Conservation (phyloP, 225 moss, liverwort and hornwort genomes). For the Pseudisothecium myosuroides region DNA sequence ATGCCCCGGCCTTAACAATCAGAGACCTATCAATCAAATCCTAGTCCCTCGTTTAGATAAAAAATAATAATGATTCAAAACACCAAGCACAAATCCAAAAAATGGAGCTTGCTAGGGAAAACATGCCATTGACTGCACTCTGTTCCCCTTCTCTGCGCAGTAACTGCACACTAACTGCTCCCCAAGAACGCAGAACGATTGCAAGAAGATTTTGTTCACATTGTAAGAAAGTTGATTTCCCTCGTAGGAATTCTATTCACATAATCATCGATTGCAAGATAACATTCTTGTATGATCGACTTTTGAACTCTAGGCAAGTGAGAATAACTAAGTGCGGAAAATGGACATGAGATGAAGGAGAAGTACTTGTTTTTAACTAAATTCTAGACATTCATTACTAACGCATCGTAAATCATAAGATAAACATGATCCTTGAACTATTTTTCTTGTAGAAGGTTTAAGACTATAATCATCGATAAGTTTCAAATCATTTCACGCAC, state of each 20-base stretch:
- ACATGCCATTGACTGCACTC: background rate
- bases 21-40: slow-evolving; percentile 41
- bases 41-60: background rate
- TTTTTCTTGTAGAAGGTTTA: background rate
- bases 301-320: background rate
- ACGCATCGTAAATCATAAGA: background rate
- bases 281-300: background rate
- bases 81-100: background rate
- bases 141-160: background rate
- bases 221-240: background rate
- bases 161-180: background rate
- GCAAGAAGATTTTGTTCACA: background rate
- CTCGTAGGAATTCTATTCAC: background rate
- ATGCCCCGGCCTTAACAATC: slow-evolving; percentile 60
- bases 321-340: background rate
- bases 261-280: background rate
- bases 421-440: background rate
- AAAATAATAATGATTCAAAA: background rate
- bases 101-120: background rate
- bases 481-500: background rate
- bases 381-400: background rate
- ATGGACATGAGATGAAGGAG: background rate
- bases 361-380: background rate
- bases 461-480: background rate
- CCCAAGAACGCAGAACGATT: background rate